Evolutionary conservation across 257 asterid genomes (phyloP), one percentile per base, ranked within the genome.

Genomic region (Eucommia ulmoides): DNA sequence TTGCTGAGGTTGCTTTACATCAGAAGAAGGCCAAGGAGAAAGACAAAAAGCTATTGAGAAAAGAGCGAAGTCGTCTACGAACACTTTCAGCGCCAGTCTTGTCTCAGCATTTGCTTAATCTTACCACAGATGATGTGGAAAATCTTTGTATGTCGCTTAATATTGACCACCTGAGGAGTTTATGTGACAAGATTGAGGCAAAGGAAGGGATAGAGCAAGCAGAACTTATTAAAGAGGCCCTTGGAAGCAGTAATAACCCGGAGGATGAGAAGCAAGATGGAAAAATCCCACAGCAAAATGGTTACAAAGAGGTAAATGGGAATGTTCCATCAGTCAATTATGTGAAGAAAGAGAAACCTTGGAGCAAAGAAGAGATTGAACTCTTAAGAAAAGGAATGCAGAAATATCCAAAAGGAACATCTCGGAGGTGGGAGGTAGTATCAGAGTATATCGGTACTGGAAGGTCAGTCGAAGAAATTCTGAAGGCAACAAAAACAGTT

Each of bases 341-440:
- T 24, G 83, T 71, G 82, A 91, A 75, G 56, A 80, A 24, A 65
- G 93, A 79, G 58, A 78, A 70, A 51, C 76, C 92, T 10, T 91
- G 96, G 98, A 58, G 62, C 55, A 86, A 64, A 67, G 95, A 80
- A 63, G 98, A 91, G 83, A 77, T 91, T 60, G 98, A 91, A 53
- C 94, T 91, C 49, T 38, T 91, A 69, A 81, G 93, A 21, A 91
- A 91, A 74, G 98, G 84, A 24, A 53, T 83, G 71, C 71, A 18
- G 71, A 91, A 91, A 64, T 91, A 63, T 71, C 98, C 96, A 7
- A 86, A 86, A 75, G 98, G 98, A 51, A 91, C 96, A 33, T 86
- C 98, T 19, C 65, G 91, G 48, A 78, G 98, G 65, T 91, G 96
- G 96, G 98, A 91, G 71, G 96, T 91, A 60, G 71, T 91, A 41